A percentile compares a stretch with the other conserved stretches of the same genome.
Evolutionary conservation across 495 filamentous ascomycete species (phyloP).

Genomic region (Venustampulla echinocandica): DNA sequence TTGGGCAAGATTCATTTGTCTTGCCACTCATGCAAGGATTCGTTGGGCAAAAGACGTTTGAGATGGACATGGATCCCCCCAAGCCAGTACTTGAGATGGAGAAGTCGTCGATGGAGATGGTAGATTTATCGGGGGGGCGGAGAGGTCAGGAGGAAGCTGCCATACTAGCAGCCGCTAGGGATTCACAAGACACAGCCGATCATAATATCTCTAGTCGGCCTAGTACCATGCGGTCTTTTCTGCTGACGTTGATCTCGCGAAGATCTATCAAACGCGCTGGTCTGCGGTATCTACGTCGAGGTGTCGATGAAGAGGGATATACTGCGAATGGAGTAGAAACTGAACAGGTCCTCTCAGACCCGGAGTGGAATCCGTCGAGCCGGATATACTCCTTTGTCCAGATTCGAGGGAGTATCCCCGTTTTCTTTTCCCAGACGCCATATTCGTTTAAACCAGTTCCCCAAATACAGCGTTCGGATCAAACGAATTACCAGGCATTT

Average conservation of each 20-base stretch:
- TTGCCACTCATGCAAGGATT: conserved; percentile 92
- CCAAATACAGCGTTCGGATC: conserved; percentile 63
- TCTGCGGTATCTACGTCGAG: conserved; percentile 82
- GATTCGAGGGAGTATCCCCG: conserved; percentile 75
- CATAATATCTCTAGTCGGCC: conserved; percentile 1
- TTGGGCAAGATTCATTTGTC: conserved; percentile 55
- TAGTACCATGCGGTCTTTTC: conserved; percentile 32
- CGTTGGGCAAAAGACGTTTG: conserved; percentile 78
- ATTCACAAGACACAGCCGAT: neutral
- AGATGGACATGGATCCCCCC: conserved; percentile 25
- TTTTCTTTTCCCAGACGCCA: conserved; percentile 89
- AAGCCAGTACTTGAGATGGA: conserved; percentile 12
- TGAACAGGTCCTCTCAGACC: conserved; percentile 75
- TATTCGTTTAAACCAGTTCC: conserved; percentile 88
- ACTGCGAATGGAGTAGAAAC: conserved; percentile 90
- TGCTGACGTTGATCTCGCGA: conserved; percentile 81
- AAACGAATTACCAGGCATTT: conserved; percentile 70
- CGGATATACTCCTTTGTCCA: conserved; percentile 79
- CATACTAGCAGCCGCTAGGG: neutral
- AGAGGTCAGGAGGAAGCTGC: conserved; percentile 24
- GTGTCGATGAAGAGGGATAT: conserved; percentile 78
- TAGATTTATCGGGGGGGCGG: conserved; percentile 24
- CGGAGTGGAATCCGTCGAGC: conserved; percentile 48
- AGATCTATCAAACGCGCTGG: conserved; percentile 77
- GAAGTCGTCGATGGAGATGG: conserved; percentile 20